A percentile compares a stretch with the other conserved stretches of the same genome.
Conservation (phyloP, 495 filamentous ascomycete species). For the Aspergillus nanangensis region DNA sequence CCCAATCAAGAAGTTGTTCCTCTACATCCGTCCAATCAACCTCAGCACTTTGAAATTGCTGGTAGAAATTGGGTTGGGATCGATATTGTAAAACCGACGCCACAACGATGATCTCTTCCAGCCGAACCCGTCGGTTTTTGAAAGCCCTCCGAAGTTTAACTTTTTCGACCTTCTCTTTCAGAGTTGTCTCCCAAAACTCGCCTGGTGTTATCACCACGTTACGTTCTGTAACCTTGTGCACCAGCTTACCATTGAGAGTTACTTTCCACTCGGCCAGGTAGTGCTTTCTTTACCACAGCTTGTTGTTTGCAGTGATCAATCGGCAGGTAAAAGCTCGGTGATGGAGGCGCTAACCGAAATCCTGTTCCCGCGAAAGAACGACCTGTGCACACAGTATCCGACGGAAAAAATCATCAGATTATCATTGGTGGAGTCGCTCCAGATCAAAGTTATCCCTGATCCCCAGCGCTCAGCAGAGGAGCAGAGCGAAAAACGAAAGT, state of each 20-base stretch:
- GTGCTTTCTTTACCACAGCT: conserved; percentile 56
- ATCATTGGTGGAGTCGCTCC: neutral
- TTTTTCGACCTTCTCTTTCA: neutral
- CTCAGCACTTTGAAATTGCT: neutral
- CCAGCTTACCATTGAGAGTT: neutral
- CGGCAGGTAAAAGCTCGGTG: conserved; percentile 62
- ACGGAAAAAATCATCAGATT: conserved; percentile 34
- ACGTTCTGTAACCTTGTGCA: neutral
- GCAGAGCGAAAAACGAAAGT: neutral
- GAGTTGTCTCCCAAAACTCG: neutral
- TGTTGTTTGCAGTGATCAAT: conserved; percentile 61
- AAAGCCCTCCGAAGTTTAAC: neutral
- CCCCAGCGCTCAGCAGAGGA: neutral
- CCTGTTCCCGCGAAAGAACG: conserved; percentile 56
- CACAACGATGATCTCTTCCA: neutral
- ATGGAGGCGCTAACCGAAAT: conserved; percentile 62
- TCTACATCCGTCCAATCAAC: neutral
- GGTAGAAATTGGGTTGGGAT: neutral
- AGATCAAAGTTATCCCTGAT: conserved; percentile 2
- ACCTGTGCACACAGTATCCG: conserved; percentile 58
- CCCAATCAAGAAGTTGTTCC: neutral
- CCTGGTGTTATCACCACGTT: neutral
- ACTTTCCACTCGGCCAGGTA: neutral
- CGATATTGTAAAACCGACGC: neutral
- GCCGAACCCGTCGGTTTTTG: neutral